These are phyloP conservation scores for Cyclostephanos invisitatus DNA, from an alignment of 108 stramenopile genomes.

Conservation along the genomic window DNA sequence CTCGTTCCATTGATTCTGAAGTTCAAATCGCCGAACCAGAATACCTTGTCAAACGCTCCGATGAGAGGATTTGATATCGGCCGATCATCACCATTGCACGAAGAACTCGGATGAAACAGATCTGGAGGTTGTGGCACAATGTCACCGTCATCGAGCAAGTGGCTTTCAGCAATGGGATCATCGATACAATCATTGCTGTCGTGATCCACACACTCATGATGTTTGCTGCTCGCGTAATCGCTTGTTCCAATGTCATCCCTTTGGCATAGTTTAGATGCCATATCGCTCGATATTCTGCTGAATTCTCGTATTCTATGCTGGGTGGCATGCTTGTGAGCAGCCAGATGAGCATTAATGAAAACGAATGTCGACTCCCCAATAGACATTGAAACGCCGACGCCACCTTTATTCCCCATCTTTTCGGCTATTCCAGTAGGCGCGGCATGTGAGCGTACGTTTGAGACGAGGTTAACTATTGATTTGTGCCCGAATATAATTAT, in stretches of 20 bases:
- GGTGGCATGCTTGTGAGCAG: constrained; percentile 83
- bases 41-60: constrained; percentile 82
- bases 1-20: constrained; percentile 87
- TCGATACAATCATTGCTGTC: constrained; percentile 84
- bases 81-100: constrained; percentile 55
- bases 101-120: constrained; percentile 9
- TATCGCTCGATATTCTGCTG: constrained; percentile 33
- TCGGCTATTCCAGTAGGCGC: constrained; percentile 41
- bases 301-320: constrained; percentile 46
- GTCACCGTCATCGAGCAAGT: constrained; percentile 58
- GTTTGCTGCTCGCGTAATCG: constrained; percentile 2
- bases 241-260: constrained; percentile 4
- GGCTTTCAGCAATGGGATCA: constrained; percentile 54
- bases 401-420: constrained; percentile 97
- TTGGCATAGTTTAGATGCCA: constrained; percentile 19
- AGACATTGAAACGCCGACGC: constrained; percentile 76
- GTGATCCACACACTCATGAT: constrained; percentile 65
- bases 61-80: constrained; percentile 50
- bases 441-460: constrained; percentile 33
- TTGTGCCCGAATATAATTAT: constrained; percentile 41
- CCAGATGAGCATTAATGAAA: constrained; percentile 93
- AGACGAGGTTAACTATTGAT: constrained; percentile 37
- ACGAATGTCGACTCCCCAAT: constrained; percentile 87
- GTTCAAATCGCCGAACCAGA: constrained; percentile 96
- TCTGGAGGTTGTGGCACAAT: constrained; percentile 72